Evolutionary conservation across 2,329 filamentous ascomycete species (phyloP), one percentile per base, ranked within the genome.

Genomic region (Aspergillus thermomutatus): DNA sequence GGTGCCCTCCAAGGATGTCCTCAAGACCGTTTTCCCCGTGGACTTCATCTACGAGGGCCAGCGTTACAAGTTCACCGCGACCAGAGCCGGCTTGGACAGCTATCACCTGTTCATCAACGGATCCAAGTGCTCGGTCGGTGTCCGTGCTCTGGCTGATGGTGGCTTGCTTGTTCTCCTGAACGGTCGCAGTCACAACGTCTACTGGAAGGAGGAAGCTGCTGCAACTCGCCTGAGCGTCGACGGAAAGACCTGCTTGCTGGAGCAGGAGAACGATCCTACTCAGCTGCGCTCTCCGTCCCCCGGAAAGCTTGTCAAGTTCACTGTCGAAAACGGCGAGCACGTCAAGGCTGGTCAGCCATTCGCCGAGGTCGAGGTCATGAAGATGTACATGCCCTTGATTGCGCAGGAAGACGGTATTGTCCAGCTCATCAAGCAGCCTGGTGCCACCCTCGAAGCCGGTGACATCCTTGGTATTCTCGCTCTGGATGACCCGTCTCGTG

Each of bases 351-450:
- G 93, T 56, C 90, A 97, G 76, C 82, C 93, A 34, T 99, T 92
- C 71, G 94, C 94, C 55, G 94, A 99, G 76, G 93, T 99, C 43
- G 94, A 99, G 79, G 94, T 99, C 77, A 99, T 99, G 94, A 99
- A 99, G 84, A 99, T 99, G 94, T 97, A 97, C 84, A 99, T 99
- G 94, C 94, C 94, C 69, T 83, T 99, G 54, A 84, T 99, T 60
- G 90, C 94, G 2, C 89, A 92, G 72, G 94, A 99, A 75, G 94
- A 96, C 68, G 94, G 94, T 81, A 84, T 96, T 54, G 93, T 99
- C 55, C 94, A 97, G 80, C 85, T 99, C 69, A 96, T 99, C 82
- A 99, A 99, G 85, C 94, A 97, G 79, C 94, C 94, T 61, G 94
- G 94, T 74, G 90, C 94, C n/a, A 95, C 92, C 19, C 89, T 99